These are phyloP conservation scores for Trichoderma arundinaceum DNA, from an alignment of 2,329 filamentous ascomycete genomes.

Conservation along the genomic window DNA sequence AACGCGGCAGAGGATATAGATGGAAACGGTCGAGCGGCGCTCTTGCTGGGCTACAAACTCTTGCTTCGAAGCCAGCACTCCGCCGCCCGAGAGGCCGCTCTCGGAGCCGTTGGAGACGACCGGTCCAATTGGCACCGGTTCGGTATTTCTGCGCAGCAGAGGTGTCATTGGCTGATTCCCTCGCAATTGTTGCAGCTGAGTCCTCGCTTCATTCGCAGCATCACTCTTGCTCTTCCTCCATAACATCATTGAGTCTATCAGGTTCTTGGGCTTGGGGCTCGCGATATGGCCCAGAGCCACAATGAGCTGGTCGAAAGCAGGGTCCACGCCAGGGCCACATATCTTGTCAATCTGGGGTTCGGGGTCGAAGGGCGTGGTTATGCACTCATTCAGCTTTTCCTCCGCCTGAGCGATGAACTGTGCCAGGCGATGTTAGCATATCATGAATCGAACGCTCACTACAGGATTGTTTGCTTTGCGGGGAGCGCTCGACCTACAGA, in stretches of 20 bases:
- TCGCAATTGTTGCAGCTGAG: slow-evolving; percentile 60
- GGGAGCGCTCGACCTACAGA: slow-evolving; percentile 61
- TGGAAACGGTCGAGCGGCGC: slow-evolving; percentile 89
- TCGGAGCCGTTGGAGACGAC: slow-evolving; percentile 39
- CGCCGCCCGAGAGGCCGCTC: slow-evolving; percentile 43
- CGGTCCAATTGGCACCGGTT: slow-evolving; percentile 61
- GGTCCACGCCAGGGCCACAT: slow-evolving; percentile 87
- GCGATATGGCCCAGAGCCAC: slow-evolving; percentile 92
- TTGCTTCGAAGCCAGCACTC: slow-evolving; percentile 60
- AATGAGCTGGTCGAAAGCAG: slow-evolving; percentile 91
- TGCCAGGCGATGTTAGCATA: not conserved
- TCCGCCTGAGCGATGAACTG: slow-evolving; percentile 96
- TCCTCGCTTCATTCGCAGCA: slow-evolving; percentile 72
- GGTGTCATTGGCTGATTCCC: slow-evolving; percentile 52
- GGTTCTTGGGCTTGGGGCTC: slow-evolving; percentile 87
- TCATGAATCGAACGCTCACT: too few relatives aligned
- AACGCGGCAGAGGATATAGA: slow-evolving; percentile 93
- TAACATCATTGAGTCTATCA: slow-evolving; percentile 97
- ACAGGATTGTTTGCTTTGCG: too few relatives aligned
- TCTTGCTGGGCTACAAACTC: slow-evolving; percentile 81
- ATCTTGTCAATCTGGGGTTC: slow-evolving; percentile 87
- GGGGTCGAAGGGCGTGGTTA: slow-evolving; percentile 77
- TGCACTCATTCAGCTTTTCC: slow-evolving; percentile 89
- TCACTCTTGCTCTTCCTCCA: slow-evolving; percentile 98
- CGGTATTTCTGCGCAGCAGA: slow-evolving; percentile 74